Conservation (phyloP, 345 rosid species). For the Salix brachista region DNA sequence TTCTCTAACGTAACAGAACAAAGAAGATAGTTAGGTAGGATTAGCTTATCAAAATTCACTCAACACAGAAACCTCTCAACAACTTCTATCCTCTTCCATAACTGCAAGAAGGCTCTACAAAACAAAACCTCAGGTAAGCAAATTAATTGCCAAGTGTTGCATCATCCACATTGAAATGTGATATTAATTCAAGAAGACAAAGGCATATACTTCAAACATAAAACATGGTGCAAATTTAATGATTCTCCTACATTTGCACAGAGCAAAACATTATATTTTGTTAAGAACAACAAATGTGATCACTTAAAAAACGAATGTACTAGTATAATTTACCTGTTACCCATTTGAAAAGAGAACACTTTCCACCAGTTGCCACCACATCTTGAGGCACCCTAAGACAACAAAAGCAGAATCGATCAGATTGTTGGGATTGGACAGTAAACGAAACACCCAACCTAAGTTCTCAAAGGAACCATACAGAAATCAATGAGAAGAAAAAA, state of each 20-base stretch:
- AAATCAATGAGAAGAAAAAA: background rate
- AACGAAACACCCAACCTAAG: background rate
- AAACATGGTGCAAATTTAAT: background rate
- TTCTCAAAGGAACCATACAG: background rate
- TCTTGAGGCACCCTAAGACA: constrained; percentile 91
- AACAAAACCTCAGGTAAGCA: background rate
- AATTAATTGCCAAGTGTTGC: background rate
- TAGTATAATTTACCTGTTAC: constrained; percentile 53
- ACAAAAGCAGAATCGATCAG: background rate
- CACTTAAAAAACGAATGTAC: background rate
- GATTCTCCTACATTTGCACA: background rate
- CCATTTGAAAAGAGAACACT: constrained; percentile 82
- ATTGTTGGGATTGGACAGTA: background rate
- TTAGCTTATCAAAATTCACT: background rate
- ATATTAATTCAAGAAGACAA: background rate
- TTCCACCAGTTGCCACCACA: constrained; percentile 88
- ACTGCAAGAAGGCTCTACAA: background rate
- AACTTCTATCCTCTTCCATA: background rate
- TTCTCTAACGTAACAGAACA: constrained; percentile 40
- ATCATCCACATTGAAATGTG: background rate
- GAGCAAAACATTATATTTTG: background rate
- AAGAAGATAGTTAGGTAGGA: background rate
- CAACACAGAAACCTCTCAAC: background rate
- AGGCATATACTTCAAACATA: background rate
- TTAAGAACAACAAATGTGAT: background rate